Conservation (phyloP, 129 eudicot genomes). For the Helianthus tuberosus region DNA sequence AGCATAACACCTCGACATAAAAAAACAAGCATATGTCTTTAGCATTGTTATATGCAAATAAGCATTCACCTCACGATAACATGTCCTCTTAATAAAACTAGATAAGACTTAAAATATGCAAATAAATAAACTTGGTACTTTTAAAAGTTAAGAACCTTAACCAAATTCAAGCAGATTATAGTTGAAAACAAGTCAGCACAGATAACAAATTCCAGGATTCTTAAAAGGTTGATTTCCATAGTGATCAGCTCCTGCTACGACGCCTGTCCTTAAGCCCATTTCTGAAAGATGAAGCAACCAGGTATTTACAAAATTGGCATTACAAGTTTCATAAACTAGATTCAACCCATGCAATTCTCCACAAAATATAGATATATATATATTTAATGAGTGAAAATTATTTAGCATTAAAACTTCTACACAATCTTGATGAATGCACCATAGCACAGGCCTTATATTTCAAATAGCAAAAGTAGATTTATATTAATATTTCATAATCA, state of each 20-base stretch:
- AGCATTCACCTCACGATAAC: slow-evolving; percentile 22
- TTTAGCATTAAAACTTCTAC: neutral
- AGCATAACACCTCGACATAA: slow-evolving; percentile 95
- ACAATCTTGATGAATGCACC: neutral
- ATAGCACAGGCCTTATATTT: neutral
- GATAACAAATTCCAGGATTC: slow-evolving; percentile 46
- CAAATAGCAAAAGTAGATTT: neutral
- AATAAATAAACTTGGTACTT: slow-evolving; percentile 36
- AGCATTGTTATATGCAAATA: slow-evolving; percentile 39
- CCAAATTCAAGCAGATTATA: slow-evolving; percentile 73
- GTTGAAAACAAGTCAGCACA: slow-evolving; percentile 64
- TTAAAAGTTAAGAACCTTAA: slow-evolving; percentile 72
- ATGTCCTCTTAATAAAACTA: slow-evolving; percentile 10
- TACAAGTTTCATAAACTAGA: neutral
- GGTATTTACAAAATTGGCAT: neutral
- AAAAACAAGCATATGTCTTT: slow-evolving; percentile 63
- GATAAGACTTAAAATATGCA: slow-evolving; percentile 18
- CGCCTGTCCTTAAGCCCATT: slow-evolving; percentile 88
- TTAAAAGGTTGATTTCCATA: slow-evolving; percentile 21
- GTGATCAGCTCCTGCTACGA: slow-evolving; percentile 91
- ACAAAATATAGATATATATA: too few species aligned
- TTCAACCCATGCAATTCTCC: neutral
- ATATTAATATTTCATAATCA: neutral
- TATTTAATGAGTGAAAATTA: neutral
- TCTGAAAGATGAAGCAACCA: slow-evolving; percentile 39